Base-by-base conservation (phyloP, 208 protist species). In the Acanthamoeba royreba region DNA sequence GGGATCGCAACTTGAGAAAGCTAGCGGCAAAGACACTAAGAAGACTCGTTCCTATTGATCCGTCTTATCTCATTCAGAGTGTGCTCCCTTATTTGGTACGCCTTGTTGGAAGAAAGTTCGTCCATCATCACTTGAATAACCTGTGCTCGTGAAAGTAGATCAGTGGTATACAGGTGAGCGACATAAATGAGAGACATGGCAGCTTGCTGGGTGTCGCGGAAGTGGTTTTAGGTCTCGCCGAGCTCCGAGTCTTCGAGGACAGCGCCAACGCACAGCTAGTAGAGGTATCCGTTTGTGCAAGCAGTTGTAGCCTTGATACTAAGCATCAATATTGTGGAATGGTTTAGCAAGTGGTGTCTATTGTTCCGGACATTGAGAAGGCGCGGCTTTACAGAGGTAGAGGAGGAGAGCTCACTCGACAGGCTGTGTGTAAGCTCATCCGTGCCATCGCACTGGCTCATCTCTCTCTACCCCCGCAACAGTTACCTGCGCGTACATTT, bases 321-420 rank as follows among this genome's bases (percentile, higher is more conserved):
- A 28, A 13, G 3, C 45, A 91, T 22, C 11, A 15, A 4, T 81
- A 86, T 25, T 85, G 22, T 40, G 33, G 31, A 94, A 53, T 31
- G 22, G 47, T 46, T 42, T 72, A 47, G 79, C n/a, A 58, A 22
- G 74, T 98, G 46, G 95, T 90, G 15, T 49, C 92, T 13, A 88
- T 99, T 33, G 94, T 98, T 47, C 96, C 96, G 28, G 95, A 96
- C 15, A 92, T 99, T 25, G 98, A 99, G 93, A 96, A 97, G 42
- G 97, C 97, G 43, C 97, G 98, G n/a, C 95, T 99, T 72, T 99
- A 99, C 94, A 97, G 98, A 93, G 98, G 98, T 2, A 97, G 98
- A 53, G 98, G 98, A 53, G 98, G 98, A 31, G 96, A 97, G 61
- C 40, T 98, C 55, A 97, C 99, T 42, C 97, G 98, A 53, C 95